Base-by-base conservation (phyloP, 2,329 filamentous ascomycete genomes). In the Cercospora beticola region DNA sequence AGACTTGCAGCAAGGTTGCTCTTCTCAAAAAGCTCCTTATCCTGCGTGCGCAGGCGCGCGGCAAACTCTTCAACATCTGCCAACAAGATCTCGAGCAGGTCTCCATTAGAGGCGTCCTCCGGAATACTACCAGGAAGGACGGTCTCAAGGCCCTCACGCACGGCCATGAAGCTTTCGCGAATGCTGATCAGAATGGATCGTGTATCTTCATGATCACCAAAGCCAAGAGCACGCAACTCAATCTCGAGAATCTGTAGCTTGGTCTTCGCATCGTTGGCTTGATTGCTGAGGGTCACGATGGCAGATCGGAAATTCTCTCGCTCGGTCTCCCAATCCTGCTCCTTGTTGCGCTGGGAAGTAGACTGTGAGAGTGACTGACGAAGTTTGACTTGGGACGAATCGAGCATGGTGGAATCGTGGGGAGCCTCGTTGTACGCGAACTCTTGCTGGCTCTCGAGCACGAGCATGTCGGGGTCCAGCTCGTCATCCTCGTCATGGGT, bases 191-290 rank as follows among this genome's bases (percentile, higher is more conserved):
- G 71, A 26, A 84, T 79, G 26, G 76, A 73, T 7, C 73, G 74
- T 16, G 77, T 72, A 16, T 79, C 78, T 1, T 75, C 72, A 14
- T 76, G 74, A 5, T 80, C 72, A 31, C 72, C 75, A 68, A 83
- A 80, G 28, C 81, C 79, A 18, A 84, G 78, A 31, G 80, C 80
- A 65, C 81, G 76, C 4, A 84, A 74, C 68, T 83, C 81, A 23
- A 84, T 79, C 9, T 79, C 76, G 14, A 84, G 73, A 46, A 83
- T 76, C 31, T 81, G 77, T 3, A 84, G 76, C 5, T 79, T 76
- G 4, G 80, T 77, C 68, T 80, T 78, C 5, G 80, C 78, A 18
- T 81, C 77, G 43, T 80, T 79, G 5, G 81, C 77, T 65, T 81
- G 75, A 12, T 75, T 73, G 58, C 74, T 77, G 58, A 83, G 74